These are phyloP conservation scores for Ustilago vetiveriae DNA, from an alignment of 1,284 basidiomycete genomes.

Conservation along the genomic window DNA sequence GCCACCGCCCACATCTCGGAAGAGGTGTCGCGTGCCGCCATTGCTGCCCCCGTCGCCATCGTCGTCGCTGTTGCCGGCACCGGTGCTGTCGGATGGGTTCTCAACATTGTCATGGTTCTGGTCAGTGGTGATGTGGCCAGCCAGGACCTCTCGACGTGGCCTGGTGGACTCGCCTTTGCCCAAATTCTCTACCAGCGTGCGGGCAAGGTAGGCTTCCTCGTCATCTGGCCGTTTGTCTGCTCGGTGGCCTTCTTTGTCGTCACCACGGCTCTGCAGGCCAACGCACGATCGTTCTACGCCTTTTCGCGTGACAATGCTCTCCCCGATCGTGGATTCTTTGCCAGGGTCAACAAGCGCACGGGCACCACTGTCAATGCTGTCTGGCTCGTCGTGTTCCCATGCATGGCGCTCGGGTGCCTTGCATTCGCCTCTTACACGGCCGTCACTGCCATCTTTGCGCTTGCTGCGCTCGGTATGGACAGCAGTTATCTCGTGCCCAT, in stretches of 20 bases:
- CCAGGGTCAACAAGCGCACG: slow-evolving; percentile 72
- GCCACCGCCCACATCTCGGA: slow-evolving; percentile 86
- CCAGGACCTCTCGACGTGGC: slow-evolving; percentile 48
- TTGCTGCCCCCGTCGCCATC: slow-evolving; percentile 79
- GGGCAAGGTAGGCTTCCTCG: slow-evolving; percentile 74
- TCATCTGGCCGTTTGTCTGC: slow-evolving; percentile 68
- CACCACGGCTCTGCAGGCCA: slow-evolving; percentile 78
- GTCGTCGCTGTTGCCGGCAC: slow-evolving; percentile 78
- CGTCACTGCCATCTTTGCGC: slow-evolving; percentile 63
- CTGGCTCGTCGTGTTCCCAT: slow-evolving; percentile 76
- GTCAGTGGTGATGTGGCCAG: slow-evolving; percentile 72
- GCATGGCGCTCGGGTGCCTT: slow-evolving; percentile 59
- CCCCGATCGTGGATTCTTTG: slow-evolving; percentile 83
- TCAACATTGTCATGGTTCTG: slow-evolving; percentile 75
- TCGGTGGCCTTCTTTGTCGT: slow-evolving; percentile 67
- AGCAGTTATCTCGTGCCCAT: slow-evolving; percentile 71
- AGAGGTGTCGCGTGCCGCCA: slow-evolving; percentile 86
- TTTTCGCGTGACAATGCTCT: slow-evolving; percentile 86
- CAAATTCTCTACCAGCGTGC: slow-evolving; percentile 60
- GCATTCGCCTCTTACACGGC: slow-evolving; percentile 59
- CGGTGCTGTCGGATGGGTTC: slow-evolving; percentile 62
- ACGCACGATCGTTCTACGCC: slow-evolving; percentile 85
- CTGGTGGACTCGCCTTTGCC: slow-evolving; percentile 64
- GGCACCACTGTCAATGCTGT: slow-evolving; percentile 84
- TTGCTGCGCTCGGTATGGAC: slow-evolving; percentile 81